These are phyloP conservation scores for Phytophthora capsici DNA, from an alignment of 352 stramenopile genomes.

Conservation along the genomic window DNA sequence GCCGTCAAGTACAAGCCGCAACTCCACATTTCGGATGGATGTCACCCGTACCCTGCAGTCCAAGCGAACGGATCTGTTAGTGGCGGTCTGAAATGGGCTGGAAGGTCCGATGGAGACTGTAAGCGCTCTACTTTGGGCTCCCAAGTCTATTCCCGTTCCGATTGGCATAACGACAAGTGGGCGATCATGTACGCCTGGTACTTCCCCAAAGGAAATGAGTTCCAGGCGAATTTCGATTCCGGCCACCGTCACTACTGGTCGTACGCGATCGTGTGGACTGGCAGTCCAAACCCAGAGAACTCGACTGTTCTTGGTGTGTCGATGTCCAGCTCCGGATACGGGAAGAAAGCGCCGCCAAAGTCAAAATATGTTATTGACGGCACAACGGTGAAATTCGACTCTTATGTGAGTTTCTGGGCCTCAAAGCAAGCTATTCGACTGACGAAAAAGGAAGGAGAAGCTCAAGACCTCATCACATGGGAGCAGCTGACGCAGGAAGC, in stretches of 20 bases:
- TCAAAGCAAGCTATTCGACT: not conserved
- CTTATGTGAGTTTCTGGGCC: not conserved
- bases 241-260: conserved; percentile 13
- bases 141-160: conserved; percentile 31
- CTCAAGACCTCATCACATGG: conserved; percentile 21
- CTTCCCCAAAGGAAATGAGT: conserved; percentile 15
- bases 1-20: conserved; percentile 14
- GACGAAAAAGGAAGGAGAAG: not conserved
- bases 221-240: not conserved
- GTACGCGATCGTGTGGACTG: conserved; percentile 17
- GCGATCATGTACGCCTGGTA: conserved; percentile 32
- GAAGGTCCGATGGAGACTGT: conserved; percentile 27
- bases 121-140: conserved; percentile 22
- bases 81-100: conserved; percentile 12
- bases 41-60: conserved; percentile 16
- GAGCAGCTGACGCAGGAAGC: conserved; percentile 19
- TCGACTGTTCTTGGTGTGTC: conserved; percentile 25
- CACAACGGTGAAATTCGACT: conserved; percentile 12
- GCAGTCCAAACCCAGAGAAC: conserved; percentile 3
- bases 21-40: conserved; percentile 15
- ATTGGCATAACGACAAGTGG: conserved; percentile 27
- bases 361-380: conserved; percentile 15
- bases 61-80: conserved; percentile 6
- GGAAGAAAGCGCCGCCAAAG: conserved; percentile 11
- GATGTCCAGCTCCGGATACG: not conserved